phyloP scores from a whole-genome alignment of 345 rosid genomes.

The Arabidopsis suecica region DNA sequence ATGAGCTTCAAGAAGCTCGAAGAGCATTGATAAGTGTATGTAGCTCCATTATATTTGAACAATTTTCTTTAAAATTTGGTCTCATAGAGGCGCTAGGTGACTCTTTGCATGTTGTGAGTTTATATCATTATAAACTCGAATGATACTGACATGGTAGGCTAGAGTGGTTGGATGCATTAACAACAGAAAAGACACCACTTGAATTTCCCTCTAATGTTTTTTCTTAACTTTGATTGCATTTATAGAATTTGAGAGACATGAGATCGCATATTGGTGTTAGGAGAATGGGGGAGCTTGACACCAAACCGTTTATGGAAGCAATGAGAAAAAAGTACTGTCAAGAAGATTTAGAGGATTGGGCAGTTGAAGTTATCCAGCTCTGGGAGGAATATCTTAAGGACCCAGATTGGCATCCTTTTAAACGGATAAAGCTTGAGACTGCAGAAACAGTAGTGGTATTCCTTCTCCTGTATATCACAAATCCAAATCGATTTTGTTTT shows the following conservation, averaged over 20 bases:
- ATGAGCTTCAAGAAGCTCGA: constrained; percentile 93
- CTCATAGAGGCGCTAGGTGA: constrained; percentile 21
- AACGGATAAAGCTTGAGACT: constrained; percentile 53
- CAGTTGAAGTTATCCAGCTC: constrained; percentile 77
- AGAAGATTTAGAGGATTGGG: constrained; percentile 78
- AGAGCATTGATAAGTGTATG: constrained; percentile 81
- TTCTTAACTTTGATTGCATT: constrained; percentile 30
- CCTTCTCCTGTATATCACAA: constrained; percentile 22
- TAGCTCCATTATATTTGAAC: constrained; percentile 11
- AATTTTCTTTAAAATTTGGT: background rate
- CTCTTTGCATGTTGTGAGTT: constrained; percentile 21
- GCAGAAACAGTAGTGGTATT: constrained; percentile 68
- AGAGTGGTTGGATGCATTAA: constrained; percentile 16
- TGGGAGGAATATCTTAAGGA: constrained; percentile 96
- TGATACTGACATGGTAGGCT: constrained; percentile 15
- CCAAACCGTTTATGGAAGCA: constrained; percentile 74
- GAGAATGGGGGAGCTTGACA: constrained; percentile 97
- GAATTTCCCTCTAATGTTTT: background rate
- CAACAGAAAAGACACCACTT: constrained; percentile 5
- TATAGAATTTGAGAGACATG: constrained; percentile 52
- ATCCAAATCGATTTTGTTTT: background rate
- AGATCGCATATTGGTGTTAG: constrained; percentile 64
- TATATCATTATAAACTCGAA: constrained; percentile 4
- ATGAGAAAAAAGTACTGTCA: constrained; percentile 70
- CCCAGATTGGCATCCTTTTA: constrained; percentile 96